Evolutionary conservation across 768 basidiomycete species (phyloP).

Genomic region (Pisolithus sp.): DNA sequence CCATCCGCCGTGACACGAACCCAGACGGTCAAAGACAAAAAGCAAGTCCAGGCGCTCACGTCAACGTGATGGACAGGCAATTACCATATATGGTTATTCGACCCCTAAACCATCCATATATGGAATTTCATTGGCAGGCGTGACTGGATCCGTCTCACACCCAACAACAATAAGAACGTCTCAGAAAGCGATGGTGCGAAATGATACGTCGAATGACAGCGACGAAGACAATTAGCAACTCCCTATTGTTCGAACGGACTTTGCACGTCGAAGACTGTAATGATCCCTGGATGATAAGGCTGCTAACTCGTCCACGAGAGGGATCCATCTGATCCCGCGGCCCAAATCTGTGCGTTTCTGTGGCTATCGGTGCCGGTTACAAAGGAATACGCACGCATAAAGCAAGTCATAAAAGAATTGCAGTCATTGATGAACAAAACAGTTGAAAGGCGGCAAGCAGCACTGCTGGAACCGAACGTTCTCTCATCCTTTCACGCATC

Average conservation of each 20-base stretch:
- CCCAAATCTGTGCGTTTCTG: too few species aligned
- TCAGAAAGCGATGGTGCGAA: conserved; percentile 12
- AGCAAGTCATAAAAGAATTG: too few species aligned
- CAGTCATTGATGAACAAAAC: too few species aligned
- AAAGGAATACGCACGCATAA: too few species aligned
- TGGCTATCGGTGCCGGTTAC: too few species aligned
- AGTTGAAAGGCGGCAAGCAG: too few species aligned
- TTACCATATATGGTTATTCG: neutral
- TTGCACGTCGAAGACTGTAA: too few species aligned
- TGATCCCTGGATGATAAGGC: too few species aligned
- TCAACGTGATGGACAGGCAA: neutral
- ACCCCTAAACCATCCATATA: neutral
- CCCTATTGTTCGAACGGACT: conserved; percentile 17
- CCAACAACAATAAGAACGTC: conserved; percentile 23
- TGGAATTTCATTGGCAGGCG: conserved; percentile 1
- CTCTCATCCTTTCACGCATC: too few species aligned
- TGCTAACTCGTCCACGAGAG: too few species aligned
- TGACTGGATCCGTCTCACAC: neutral
- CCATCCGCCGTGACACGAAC: conserved; percentile 1
- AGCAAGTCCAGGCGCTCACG: conserved; percentile 5
- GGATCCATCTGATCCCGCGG: too few species aligned
- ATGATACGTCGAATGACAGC: conserved; percentile 8
- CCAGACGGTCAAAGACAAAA: conserved; percentile 27
- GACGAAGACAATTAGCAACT: neutral
- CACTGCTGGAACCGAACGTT: too few species aligned